These are phyloP conservation scores for Liriodendron chinense DNA, from an alignment of 164 flowering plant species.

Conservation along the genomic window DNA sequence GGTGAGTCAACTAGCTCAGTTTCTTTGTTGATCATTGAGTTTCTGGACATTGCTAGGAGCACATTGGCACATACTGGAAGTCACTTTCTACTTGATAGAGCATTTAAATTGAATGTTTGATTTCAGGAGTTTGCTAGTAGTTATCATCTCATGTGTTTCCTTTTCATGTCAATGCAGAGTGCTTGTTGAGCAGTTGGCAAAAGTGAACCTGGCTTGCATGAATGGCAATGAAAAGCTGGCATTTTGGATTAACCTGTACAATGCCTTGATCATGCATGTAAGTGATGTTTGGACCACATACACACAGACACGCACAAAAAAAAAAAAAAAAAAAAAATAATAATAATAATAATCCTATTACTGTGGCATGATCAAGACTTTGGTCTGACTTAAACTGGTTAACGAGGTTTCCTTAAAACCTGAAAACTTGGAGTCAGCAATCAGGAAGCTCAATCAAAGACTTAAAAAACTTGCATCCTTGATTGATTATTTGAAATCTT, in stretches of 20 bases:
- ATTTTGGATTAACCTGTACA: conserved; percentile 46
- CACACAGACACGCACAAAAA: no score
- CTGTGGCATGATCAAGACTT: background rate
- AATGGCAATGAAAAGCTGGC: conserved; percentile 24
- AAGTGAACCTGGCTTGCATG: conserved; percentile 24
- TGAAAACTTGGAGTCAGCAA: background rate
- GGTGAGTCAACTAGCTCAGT: background rate
- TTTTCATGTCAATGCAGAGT: conserved; percentile 16
- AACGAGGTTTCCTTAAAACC: background rate
- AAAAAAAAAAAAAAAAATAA: no score
- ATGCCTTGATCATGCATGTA: conserved; percentile 50
- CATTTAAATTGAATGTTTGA: background rate
- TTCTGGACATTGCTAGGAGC: background rate
- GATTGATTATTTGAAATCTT: conserved; percentile 1
- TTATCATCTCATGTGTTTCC: conserved; percentile 1
- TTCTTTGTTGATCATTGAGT: background rate
- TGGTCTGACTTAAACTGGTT: background rate
- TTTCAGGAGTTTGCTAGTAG: background rate
- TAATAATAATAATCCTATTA: background rate
- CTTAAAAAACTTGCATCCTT: background rate
- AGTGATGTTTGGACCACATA: conserved; percentile 1
- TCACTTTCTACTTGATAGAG: background rate
- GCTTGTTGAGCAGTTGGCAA: conserved; percentile 30
- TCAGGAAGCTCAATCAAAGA: background rate
- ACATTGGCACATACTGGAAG: background rate